Evolutionary conservation across 108 stramenopile species (phyloP), one percentile per base, ranked within the genome.

Genomic region (Pseudonitzschia pungens): DNA sequence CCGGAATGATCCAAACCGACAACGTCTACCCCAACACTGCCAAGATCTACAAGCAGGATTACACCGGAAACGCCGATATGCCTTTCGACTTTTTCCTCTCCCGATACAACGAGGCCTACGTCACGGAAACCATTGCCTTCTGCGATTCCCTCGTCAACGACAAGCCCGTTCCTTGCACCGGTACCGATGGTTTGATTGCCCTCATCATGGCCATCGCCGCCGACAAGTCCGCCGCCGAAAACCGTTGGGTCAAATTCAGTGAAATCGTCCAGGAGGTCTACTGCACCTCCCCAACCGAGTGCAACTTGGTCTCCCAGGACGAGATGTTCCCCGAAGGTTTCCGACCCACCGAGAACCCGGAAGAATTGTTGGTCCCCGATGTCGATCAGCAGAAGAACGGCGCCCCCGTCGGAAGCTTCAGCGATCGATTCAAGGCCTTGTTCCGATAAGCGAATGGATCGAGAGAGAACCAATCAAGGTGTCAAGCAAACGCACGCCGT

Each of bases 11-110:
- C 73, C 86, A 87, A 28, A 98, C 97, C 66, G 97, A 98, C 82
- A 98, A 98, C 81, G 93, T 98, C 53, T 98, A 94, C 87, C 95
- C 92, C 74, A 92, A 89, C 80, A 93, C 95, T 64, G 95, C 95
- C 70, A 90, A 87, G 68, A 92, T 96, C 55, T 96, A 82, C 89
- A 89, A 86, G 77, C 52, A 75, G 57, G 87, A 94, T 84, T 97
- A 88, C 77, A 98, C 97, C 48, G 96, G 97, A 60, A 98, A 98
- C 73, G 97, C 97, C 43, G 97, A 98, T 75, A 93, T 98, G 96
- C 97, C 97, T 10, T 98, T 87, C 76, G 96, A 98, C 78, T 98
- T 98, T 79, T 98, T 98, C 86, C 79, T 95, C 12, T 79, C 79
- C 62, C 95, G 97, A 56, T 98, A 98, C 86, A 96, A 96, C 71